Evolutionary conservation across 2,329 filamentous ascomycete genomes (phyloP).

Genomic region (Metarhizium sp.): DNA sequence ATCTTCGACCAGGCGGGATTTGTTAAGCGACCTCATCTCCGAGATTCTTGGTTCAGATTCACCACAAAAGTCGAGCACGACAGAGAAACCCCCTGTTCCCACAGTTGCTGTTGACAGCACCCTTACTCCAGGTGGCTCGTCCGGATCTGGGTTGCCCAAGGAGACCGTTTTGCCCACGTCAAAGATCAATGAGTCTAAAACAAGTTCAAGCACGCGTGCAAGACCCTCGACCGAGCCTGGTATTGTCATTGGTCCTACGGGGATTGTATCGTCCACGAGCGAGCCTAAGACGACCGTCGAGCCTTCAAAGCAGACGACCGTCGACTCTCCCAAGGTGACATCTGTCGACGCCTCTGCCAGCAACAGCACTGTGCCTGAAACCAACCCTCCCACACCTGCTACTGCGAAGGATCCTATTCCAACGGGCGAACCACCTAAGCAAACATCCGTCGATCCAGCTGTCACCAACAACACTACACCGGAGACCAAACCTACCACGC

Average conservation of each 20-base stretch:
- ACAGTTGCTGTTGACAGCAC: background rate
- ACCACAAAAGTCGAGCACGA: background rate
- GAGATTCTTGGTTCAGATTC: constrained; percentile 8
- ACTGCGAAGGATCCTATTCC: too few species aligned
- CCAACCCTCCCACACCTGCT: background rate
- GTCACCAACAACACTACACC: too few species aligned
- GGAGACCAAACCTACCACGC: background rate
- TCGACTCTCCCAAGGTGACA: background rate
- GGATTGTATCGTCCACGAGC: constrained; percentile 11
- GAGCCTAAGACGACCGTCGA: background rate
- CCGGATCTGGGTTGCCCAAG: background rate
- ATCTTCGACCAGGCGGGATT: constrained; percentile 9
- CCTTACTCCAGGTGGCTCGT: background rate
- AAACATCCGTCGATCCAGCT: too few species aligned
- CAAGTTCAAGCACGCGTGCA: background rate
- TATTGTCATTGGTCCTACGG: constrained; percentile 19
- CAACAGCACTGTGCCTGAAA: constrained; percentile 2
- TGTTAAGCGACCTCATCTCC: constrained; percentile 16
- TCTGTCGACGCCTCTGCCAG: background rate
- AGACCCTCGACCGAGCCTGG: constrained; percentile 7
- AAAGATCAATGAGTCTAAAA: background rate
- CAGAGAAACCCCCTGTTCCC: background rate
- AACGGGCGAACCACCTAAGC: too few species aligned
- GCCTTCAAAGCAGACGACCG: background rate
- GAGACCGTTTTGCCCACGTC: background rate